Conservation (phyloP, 2,329 filamentous ascomycete genomes). For the Penicillium sp. region DNA sequence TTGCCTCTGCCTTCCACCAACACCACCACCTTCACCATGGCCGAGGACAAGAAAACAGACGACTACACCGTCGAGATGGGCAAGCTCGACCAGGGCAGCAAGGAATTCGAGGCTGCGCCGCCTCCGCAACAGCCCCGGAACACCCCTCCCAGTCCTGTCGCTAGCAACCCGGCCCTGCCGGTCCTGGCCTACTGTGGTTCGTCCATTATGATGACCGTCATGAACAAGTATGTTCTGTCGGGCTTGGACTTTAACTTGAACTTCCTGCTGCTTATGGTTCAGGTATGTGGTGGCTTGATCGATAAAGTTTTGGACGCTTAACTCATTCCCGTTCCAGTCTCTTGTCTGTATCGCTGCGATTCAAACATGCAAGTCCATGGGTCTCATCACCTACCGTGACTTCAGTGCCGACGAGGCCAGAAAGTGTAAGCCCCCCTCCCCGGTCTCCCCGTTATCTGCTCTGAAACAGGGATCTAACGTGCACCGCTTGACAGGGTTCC, state of each 20-base stretch:
- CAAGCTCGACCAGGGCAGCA: conserved; percentile 54
- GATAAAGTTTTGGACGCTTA: neutral
- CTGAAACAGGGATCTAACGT: conserved; percentile 1
- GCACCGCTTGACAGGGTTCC: conserved; percentile 69
- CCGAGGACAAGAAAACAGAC: conserved; percentile 82
- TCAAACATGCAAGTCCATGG: conserved; percentile 73
- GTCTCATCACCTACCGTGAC: conserved; percentile 77
- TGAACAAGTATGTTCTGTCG: conserved; percentile 97
- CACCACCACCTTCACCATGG: conserved; percentile 60
- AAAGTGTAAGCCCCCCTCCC: conserved; percentile 66
- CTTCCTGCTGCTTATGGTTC: conserved; percentile 88
- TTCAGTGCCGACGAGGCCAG: conserved; percentile 88
- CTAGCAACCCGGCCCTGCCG: conserved; percentile 75
- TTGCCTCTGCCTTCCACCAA: conserved; percentile 2
- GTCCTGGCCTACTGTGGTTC: conserved; percentile 89
- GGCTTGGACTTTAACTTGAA: conserved; percentile 91
- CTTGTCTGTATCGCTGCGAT: conserved; percentile 86
- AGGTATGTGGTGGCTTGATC: conserved; percentile 61
- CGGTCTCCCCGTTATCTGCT: neutral
- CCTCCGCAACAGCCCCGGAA: conserved; percentile 36
- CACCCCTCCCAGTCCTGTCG: conserved; percentile 48
- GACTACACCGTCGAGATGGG: conserved; percentile 72
- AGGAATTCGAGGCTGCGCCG: conserved; percentile 45
- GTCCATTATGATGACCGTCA: conserved; percentile 99
- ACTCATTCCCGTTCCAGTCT: conserved; percentile 56